Percentiles rank a stretch among this genome's conserved stretches.
phyloP scores from a whole-genome alignment of 805 yeast species.

The Kodamaea restingae region DNA sequence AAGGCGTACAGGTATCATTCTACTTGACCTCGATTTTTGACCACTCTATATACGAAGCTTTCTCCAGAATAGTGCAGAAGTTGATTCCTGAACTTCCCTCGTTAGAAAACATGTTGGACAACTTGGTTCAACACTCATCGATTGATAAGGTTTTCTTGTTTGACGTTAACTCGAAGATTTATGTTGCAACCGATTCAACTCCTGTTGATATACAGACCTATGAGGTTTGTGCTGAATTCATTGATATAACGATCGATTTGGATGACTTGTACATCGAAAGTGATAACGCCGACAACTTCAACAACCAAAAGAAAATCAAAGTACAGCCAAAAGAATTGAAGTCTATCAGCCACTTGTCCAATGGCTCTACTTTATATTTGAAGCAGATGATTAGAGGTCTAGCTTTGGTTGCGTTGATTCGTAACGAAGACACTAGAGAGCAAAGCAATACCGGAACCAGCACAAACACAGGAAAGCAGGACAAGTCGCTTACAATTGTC shows the following conservation, averaged over 20 bases:
- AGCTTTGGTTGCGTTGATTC: slow-evolving; percentile 82
- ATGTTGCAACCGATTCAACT: slow-evolving; percentile 92
- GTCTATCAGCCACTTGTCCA: slow-evolving; percentile 72
- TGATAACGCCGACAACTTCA: slow-evolving; percentile 21
- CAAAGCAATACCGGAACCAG: slow-evolving; percentile 5
- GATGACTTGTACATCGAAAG: slow-evolving; percentile 57
- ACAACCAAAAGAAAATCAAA: slow-evolving; percentile 8
- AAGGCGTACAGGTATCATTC: slow-evolving; percentile 86
- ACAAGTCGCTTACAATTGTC: slow-evolving; percentile 56
- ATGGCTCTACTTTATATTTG: slow-evolving; percentile 79
- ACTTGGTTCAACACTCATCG: slow-evolving; percentile 80
- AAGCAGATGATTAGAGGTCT: slow-evolving; percentile 91
- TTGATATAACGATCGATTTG: slow-evolving; percentile 87
- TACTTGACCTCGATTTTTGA: slow-evolving; percentile 93
- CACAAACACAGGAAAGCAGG: slow-evolving; percentile 12
- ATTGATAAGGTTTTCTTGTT: slow-evolving; percentile 91
- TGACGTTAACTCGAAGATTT: slow-evolving; percentile 88
- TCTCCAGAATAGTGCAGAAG: slow-evolving; percentile 88
- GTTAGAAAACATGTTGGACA: slow-evolving; percentile 83
- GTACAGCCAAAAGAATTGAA: slow-evolving; percentile 39
- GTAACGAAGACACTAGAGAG: slow-evolving; percentile 49
- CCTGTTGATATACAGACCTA: slow-evolving; percentile 95
- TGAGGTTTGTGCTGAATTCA: slow-evolving; percentile 95
- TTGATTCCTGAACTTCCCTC: slow-evolving; percentile 84
- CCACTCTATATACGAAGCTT: slow-evolving; percentile 93